phyloP scores from a whole-genome alignment of 345 rosid genomes.

The Camelina sativa region DNA sequence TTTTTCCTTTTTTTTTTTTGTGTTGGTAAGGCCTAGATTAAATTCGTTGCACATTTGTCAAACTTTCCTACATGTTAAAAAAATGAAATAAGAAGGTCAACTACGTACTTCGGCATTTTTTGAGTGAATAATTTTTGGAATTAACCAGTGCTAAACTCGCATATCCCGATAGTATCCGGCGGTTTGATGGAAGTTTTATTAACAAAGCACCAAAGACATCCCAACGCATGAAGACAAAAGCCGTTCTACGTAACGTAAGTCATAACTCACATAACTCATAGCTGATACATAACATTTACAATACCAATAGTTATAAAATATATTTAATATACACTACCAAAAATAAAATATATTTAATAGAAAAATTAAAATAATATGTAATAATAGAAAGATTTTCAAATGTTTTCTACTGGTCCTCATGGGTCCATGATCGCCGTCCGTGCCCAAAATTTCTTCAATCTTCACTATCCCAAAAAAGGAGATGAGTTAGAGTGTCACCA shows the following conservation, averaged over 20 bases:
- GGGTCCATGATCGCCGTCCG: constrained; percentile 17
- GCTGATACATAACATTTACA: too few relatives aligned
- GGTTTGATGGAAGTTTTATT: not conserved
- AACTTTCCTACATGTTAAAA: not conserved
- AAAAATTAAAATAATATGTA: not conserved
- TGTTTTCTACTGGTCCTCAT: not conserved
- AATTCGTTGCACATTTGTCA: not conserved
- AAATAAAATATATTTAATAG: not conserved
- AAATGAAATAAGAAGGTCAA: not conserved
- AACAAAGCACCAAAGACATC: not conserved
- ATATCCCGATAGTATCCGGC: not conserved
- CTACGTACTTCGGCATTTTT: not conserved
- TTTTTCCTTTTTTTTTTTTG: not conserved
- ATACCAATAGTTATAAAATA: too few relatives aligned
- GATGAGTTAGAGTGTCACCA: not conserved
- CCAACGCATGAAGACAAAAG: not conserved
- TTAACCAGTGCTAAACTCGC: not conserved
- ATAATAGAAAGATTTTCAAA: not conserved
- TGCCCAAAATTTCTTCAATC: constrained; percentile 1
- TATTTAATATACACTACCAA: too few relatives aligned
- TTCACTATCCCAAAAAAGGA: not conserved
- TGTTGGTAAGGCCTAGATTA: not conserved
- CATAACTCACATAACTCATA: not conserved
- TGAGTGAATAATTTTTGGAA: not conserved
- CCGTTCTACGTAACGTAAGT: constrained; percentile 6